Conservation (phyloP, 495 filamentous ascomycete species). For the Niebla homalea region DNA sequence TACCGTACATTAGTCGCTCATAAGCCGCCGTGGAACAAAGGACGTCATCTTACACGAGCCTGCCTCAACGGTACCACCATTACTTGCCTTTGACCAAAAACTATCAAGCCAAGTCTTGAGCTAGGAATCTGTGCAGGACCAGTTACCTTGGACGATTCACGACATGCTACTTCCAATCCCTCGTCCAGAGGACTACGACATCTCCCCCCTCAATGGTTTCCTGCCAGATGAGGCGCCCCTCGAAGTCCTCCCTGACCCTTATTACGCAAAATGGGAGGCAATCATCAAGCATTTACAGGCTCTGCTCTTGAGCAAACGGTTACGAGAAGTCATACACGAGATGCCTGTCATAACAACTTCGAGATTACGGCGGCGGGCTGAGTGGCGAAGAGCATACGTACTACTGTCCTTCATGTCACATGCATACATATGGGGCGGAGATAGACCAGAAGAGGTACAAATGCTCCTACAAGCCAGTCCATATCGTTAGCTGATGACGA, state of each 20-base stretch:
- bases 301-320: slow-evolving; percentile 66
- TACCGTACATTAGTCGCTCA: no score
- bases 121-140: no score
- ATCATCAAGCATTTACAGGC: slow-evolving; percentile 74
- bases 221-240: slow-evolving; percentile 74
- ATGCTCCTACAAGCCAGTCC: neutral
- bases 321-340: slow-evolving; percentile 60
- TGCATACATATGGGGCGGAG: slow-evolving; percentile 89
- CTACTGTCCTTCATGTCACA: slow-evolving; percentile 81
- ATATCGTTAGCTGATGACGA: neutral
- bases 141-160: no score
- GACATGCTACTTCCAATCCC: slow-evolving; percentile 78
- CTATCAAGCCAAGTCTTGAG: no score
- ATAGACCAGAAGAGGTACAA: slow-evolving; percentile 59
- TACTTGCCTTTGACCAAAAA: no score
- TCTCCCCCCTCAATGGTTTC: slow-evolving; percentile 79
- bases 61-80: no score
- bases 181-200: slow-evolving; percentile 65
- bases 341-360: slow-evolving; percentile 72
- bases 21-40: no score
- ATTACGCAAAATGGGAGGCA: slow-evolving; percentile 88
- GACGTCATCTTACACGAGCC: no score
- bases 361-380: slow-evolving; percentile 62
- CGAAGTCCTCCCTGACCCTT: slow-evolving; percentile 64
- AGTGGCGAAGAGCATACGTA: slow-evolving; percentile 87